Evolutionary conservation across 2,329 filamentous ascomycete genomes (phyloP), one percentile per base, ranked within the genome.

Genomic region (Sporothrix euskadiensis): DNA sequence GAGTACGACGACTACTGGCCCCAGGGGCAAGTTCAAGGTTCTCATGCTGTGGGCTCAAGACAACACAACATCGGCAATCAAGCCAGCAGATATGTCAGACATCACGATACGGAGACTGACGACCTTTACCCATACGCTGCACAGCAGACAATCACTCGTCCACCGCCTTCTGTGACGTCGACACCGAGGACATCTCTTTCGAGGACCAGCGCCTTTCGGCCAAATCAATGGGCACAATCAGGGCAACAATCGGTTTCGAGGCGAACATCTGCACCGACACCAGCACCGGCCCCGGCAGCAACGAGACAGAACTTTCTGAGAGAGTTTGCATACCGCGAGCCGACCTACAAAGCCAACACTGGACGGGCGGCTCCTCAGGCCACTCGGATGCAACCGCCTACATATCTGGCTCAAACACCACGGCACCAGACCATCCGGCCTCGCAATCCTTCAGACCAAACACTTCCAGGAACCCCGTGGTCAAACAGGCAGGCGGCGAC

Each of bases 181-280:
- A 35, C 63, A 3, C 26, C 39, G 52, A 47, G 54, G 8, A 8
- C 54, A 4, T 35, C 69, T 3, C 16, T 35, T 4, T 9, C 65
- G 3, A 26, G 47, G 3, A 39, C 16, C 52, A 61, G 41, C 12
- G 44, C 52, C 1, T 71, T 71, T 16, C 39, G 52, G 7, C 72
- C 72, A 19, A 73, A 73, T 9, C 69, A 68, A 26, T 73, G 69
- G 69, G 72, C 72, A 14, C 59, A 35, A 0, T 71, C 72, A 0
- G 72, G 68, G 8, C 35, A 52, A 1, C 66, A 47, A 52, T 10
- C 61, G 35, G 49, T 10, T 12, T 32, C 9, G n/a, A 57, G 4
- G 57, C 68, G n/a, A 59, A 22, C 52, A 70, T 19, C 66, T 35
- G 22, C 26, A 5, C 16, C 66, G 47, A 5, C 44, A n/a, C 14